Evolutionary conservation across 768 basidiomycete species (phyloP), one percentile per base, ranked within the genome.

Genomic region (Neoboletus subvelutipes): DNA sequence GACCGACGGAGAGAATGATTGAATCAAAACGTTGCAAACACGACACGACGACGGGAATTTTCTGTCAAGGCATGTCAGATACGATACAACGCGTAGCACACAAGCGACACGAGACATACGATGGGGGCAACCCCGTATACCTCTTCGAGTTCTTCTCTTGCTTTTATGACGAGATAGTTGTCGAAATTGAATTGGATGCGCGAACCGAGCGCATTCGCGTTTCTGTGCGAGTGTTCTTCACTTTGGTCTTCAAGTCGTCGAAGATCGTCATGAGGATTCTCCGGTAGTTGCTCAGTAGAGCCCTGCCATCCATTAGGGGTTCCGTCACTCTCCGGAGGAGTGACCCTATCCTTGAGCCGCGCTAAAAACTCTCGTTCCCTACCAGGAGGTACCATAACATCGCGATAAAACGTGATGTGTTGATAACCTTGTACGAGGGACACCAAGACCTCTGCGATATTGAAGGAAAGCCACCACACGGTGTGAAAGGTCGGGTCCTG

Each of bases 81-180:
- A 22, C 20, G 9, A 50, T 20, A 7, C 13, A 2, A 36, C 34
- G n/a, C 45, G n/a, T 4, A 37, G 20, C 8, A 24, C 43, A 46
- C 13, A 28, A 39, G 29, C 24, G 51, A 22, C 50, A 22, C n/a
- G 2, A 42, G 12, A 84, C 87, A 61, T 70, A 91, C 89, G 45
- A 93, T 84, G 39, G 87, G 77, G 3, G 92, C 87, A n/a, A 88
- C 71, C 2, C 91, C 91, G 64, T 90, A 92, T 6, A 91, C 78
- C 48, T 84, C 83, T 67, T 92, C 91, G 39, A 94, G 71, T 56
- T 93, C 92, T 66, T 89, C 86, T 41, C 90, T 76, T 20, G 77
- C 78, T 64, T 85, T 86, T 52, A 90, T 69, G 2, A 78, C 75
- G 40, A 90, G 68, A 93, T 71, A 41, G 66, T 82, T 76, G 28